Evolutionary conservation across 2,329 filamentous ascomycete species (phyloP).

Genomic region (Chaetomium sp.): DNA sequence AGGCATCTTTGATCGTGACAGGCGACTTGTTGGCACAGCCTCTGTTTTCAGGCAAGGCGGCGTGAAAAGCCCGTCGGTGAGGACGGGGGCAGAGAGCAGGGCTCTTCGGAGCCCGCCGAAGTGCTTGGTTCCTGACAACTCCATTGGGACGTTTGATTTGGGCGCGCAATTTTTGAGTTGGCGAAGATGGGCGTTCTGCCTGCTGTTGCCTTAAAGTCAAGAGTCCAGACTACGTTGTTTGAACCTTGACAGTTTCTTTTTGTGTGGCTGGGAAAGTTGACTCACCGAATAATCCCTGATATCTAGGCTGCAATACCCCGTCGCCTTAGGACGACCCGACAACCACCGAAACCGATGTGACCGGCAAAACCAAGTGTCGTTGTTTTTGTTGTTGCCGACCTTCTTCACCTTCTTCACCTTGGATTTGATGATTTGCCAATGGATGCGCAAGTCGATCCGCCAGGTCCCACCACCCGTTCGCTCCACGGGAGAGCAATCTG

Average conservation of each 20-base stretch:
- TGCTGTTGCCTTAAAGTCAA: slow-evolving; percentile 11
- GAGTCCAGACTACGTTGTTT: neutral
- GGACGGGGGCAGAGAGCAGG: neutral
- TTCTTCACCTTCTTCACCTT: neutral
- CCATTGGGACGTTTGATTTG: neutral
- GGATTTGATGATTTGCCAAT: neutral
- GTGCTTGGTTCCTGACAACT: neutral
- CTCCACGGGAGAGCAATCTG: neutral
- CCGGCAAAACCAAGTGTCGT: neutral
- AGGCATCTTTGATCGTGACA: neutral
- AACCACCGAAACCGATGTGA: neutral
- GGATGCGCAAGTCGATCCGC: neutral
- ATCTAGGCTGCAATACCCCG: neutral
- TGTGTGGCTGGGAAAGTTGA: slow-evolving; percentile 17
- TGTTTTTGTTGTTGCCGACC: neutral
- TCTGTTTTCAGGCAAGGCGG: neutral
- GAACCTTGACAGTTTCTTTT: slow-evolving; percentile 1
- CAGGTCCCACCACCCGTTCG: neutral
- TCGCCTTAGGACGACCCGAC: neutral
- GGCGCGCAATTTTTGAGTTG: slow-evolving; percentile 1
- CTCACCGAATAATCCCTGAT: neutral
- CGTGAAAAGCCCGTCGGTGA: neutral
- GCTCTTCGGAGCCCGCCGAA: neutral
- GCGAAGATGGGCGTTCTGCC: slow-evolving; percentile 1
- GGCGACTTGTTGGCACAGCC: slow-evolving; percentile 2